These are phyloP conservation scores for Chrysochromulina parva DNA, from an alignment of 78 protist genomes.

Conservation along the genomic window DNA sequence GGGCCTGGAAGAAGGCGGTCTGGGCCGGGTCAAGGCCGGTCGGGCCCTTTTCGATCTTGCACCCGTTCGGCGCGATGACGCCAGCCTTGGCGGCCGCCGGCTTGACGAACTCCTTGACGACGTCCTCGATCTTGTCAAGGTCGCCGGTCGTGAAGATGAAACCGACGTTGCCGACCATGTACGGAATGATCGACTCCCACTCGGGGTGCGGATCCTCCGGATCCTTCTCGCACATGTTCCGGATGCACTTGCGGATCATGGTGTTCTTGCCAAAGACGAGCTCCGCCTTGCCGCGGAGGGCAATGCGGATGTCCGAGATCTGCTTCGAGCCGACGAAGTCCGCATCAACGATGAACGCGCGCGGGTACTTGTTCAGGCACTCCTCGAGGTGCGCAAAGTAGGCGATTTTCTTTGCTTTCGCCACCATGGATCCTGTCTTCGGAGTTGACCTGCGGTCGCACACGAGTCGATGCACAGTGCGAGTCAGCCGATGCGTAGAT, in stretches of 20 bases:
- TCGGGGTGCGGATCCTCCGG: conserved; percentile 38
- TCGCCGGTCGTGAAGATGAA: conserved; percentile 94
- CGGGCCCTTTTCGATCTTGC: conserved; percentile 90
- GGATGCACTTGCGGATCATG: conserved; percentile 61
- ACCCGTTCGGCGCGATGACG: conserved; percentile 90
- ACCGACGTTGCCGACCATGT: conserved; percentile 88
- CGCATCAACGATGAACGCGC: conserved; percentile 80
- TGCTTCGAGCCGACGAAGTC: conserved; percentile 98
- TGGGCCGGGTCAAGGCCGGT: conserved; percentile 98
- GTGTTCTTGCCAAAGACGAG: conserved; percentile 98
- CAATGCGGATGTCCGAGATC: conserved; percentile 85
- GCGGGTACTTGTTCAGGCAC: conserved; percentile 38
- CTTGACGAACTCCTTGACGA: conserved; percentile 60
- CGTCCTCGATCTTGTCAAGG: conserved; percentile 64
- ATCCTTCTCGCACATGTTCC: conserved; percentile 71
- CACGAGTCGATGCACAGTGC: too few species aligned
- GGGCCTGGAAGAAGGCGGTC: conserved; percentile 98
- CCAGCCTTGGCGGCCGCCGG: conserved; percentile 98
- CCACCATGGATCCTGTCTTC: neutral
- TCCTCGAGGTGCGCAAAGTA: conserved; percentile 40
- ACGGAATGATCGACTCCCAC: conserved; percentile 67
- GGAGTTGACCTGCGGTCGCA: too few species aligned
- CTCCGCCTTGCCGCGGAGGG: conserved; percentile 94
- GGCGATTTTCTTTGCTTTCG: conserved; percentile 27
- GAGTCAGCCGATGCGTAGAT: too few species aligned